Conservation (phyloP, 148 eudicot species). For the Amaranthus palmeri region DNA sequence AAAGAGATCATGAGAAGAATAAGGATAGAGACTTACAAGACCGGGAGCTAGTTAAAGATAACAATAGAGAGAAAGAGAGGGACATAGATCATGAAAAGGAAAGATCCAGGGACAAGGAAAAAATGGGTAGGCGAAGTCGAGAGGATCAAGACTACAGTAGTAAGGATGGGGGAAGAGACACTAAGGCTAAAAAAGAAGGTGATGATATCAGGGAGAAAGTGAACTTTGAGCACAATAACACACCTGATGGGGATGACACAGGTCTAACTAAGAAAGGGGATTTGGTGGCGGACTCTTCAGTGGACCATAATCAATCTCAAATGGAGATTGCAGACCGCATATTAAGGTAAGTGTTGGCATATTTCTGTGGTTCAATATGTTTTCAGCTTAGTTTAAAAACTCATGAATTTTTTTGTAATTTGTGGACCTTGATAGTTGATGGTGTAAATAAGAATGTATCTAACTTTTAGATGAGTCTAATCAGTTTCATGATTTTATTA, state of each 20-base stretch:
- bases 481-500: neutral
- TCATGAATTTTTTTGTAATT: neutral
- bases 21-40: conserved; percentile 43
- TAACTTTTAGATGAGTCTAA: neutral
- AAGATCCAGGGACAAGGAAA: conserved; percentile 50
- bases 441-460: neutral
- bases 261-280: conserved; percentile 31
- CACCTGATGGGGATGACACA: conserved; percentile 33
- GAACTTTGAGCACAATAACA: conserved; percentile 23
- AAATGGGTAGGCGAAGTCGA: conserved; percentile 40
- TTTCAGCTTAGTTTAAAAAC: neutral
- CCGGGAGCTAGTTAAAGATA: conserved; percentile 47
- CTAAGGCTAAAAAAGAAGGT: conserved; percentile 23
- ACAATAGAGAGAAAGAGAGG: conserved; percentile 42
- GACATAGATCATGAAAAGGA: conserved; percentile 51
- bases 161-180: conserved; percentile 45
- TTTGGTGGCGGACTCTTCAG: conserved; percentile 27
- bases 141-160: conserved; percentile 42
- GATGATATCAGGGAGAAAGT: conserved; percentile 39
- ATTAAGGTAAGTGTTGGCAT: conserved; percentile 43
- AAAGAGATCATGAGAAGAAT: conserved; percentile 36
- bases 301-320: conserved; percentile 29
- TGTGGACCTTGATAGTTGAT: neutral
- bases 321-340: conserved; percentile 58
- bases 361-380: neutral